These are phyloP conservation scores for Pisolithus microcarpus DNA, from an alignment of 768 basidiomycete species.

Conservation along the genomic window DNA sequence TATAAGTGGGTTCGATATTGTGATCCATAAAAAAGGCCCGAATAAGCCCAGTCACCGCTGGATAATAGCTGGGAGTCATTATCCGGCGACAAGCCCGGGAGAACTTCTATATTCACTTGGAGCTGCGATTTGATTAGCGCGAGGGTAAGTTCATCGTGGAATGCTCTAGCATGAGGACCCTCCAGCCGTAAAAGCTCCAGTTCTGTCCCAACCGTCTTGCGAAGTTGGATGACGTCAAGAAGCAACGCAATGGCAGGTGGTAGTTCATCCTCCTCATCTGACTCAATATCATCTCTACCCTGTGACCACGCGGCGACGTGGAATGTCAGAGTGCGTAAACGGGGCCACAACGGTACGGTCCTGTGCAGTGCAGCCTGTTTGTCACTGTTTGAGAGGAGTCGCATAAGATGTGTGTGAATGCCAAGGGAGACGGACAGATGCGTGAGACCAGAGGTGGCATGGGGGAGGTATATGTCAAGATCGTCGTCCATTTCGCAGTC, in stretches of 20 bases:
- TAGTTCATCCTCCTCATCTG: slow-evolving; percentile 28
- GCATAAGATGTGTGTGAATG: slow-evolving; percentile 25
- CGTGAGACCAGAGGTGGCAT: slow-evolving; percentile 27
- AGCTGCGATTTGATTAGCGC: slow-evolving; percentile 22
- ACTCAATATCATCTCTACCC: slow-evolving; percentile 25
- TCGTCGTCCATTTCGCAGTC: slow-evolving; percentile 30
- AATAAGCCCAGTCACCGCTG: slow-evolving; percentile 23
- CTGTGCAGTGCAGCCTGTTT: slow-evolving; percentile 27
- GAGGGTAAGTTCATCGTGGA: slow-evolving; percentile 20
- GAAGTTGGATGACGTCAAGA: slow-evolving; percentile 26
- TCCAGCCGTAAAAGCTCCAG: slow-evolving; percentile 21
- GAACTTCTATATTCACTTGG: slow-evolving; percentile 19
- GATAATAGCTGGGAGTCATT: slow-evolving; percentile 12
- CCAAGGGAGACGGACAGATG: slow-evolving; percentile 29
- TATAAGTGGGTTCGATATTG: slow-evolving; percentile 26
- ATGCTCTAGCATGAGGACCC: slow-evolving; percentile 14
- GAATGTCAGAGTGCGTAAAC: slow-evolving; percentile 24
- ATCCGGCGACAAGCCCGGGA: slow-evolving; percentile 7
- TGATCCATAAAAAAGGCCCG: slow-evolving; percentile 23
- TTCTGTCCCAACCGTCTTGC: slow-evolving; percentile 24
- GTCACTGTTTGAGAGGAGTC: slow-evolving; percentile 28
- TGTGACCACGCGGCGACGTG: slow-evolving; percentile 23
- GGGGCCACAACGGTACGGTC: slow-evolving; percentile 26
- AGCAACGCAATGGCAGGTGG: slow-evolving; percentile 24
- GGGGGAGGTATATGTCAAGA: slow-evolving; percentile 28